Base-by-base conservation (phyloP, 2,329 filamentous ascomycete species). In the Aotearoamyces nothofagi region DNA sequence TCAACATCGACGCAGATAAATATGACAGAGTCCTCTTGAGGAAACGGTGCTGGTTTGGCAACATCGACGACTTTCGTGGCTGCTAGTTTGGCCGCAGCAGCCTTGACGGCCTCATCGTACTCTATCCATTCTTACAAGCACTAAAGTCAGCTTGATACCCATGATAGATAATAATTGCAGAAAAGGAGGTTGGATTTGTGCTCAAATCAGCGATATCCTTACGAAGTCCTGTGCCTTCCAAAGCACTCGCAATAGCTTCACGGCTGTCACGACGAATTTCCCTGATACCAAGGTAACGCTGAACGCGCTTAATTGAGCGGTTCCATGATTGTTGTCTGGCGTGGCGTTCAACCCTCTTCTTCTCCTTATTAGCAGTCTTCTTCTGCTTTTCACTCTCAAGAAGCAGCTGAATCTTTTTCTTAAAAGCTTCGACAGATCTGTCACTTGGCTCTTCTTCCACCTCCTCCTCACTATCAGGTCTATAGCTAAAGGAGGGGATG, bases 1-100 rank as follows among this genome's bases (percentile, higher is more conserved):
- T 98, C 90, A 17, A 90, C 58, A 42, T 98, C 90, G 24, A 96
- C 60, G 36, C 68, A 72, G 33, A 93, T 60, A 40, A 94, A 78
- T 5, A 92, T 61, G 1, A 70, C 62, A n/a, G 62, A 57, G 8
- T 51, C 43, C 15, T 73, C 66, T 29, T 63, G 61, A 0, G 49
- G 33, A 33, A 60, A 63, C 1, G 60, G 59, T 3, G 53, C 52
- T 1, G 57, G 52, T 22, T 58, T 40, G n/a, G 51, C 47, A 24
- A 63, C 41, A 44, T 68, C 53, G 22, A 72, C 44, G 3, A 43
- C 13, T 13, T 13, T 15, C 17, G 15, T 29, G n/a, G 22, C 32
- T 48, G 27, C 46, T 38, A 30, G 35, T 29, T 39, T 42, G 15
- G 34, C 42, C 5, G 52, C 31, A 5, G 40, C 40, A 11, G 39